Conservation (phyloP, 2,329 filamentous ascomycete genomes). For the Cladophialophora chaetospira region DNA sequence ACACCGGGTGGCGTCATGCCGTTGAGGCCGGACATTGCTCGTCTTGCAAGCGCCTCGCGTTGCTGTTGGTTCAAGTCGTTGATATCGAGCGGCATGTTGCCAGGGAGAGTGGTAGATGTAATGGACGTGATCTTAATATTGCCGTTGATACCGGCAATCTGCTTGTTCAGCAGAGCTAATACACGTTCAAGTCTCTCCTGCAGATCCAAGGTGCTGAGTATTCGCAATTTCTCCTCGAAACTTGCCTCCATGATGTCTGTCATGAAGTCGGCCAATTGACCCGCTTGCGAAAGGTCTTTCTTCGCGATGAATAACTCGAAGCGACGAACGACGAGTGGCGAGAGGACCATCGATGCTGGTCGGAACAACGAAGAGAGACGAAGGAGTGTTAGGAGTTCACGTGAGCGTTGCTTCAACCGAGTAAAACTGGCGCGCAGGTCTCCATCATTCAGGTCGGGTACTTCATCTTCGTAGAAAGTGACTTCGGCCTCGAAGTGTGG, state of each 20-base stretch:
- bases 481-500: conserved; percentile 87
- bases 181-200: conserved; percentile 78
- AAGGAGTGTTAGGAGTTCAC: conserved; percentile 82
- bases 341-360: conserved; percentile 68
- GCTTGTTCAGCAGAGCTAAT: conserved; percentile 78
- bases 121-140: conserved; percentile 83
- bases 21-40: conserved; percentile 48
- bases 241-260: conserved; percentile 84
- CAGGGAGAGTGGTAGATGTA: conserved; percentile 65
- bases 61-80: conserved; percentile 52
- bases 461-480: conserved; percentile 65
- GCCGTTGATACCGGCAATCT: conserved; percentile 80
- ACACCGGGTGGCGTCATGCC: conserved; percentile 46
- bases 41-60: conserved; percentile 45
- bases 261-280: conserved; percentile 92
- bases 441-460: conserved; percentile 56
- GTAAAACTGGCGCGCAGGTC: conserved; percentile 72
- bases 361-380: conserved; percentile 83
- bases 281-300: conserved; percentile 80
- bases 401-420: conserved; percentile 78
- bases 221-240: conserved; percentile 86
- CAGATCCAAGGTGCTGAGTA: conserved; percentile 78
- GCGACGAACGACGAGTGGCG: conserved; percentile 80
- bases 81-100: conserved; percentile 60
- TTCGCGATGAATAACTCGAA: conserved; percentile 84